Evolutionary conservation across 2,329 filamentous ascomycete genomes (phyloP).

Genomic region (Lachnellula occidentalis): DNA sequence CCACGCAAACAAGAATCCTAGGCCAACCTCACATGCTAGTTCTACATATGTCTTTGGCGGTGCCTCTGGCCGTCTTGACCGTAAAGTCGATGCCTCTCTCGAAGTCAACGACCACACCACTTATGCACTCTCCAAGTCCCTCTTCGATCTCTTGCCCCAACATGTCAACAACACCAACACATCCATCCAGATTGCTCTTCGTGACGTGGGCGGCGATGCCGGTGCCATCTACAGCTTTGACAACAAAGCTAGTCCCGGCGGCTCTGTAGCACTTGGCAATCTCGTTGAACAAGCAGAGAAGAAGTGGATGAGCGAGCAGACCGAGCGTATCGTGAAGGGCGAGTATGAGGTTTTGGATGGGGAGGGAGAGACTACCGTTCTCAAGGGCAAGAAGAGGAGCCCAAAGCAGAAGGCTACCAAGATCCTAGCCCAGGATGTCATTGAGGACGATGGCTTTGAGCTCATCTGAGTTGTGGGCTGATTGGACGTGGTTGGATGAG

Average conservation of each 20-base stretch:
- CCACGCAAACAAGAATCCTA: slow-evolving; percentile 22
- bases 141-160: slow-evolving; percentile 28
- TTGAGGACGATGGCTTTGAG: slow-evolving; percentile 31
- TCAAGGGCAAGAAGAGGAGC: slow-evolving; percentile 24
- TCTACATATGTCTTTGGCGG: neutral
- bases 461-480: slow-evolving; percentile 22
- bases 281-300: slow-evolving; percentile 30
- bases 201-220: slow-evolving; percentile 10
- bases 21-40: slow-evolving; percentile 11
- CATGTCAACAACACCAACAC: slow-evolving; percentile 24
- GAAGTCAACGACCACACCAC: slow-evolving; percentile 20
- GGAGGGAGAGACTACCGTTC: slow-evolving; percentile 26
- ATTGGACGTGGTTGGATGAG: neutral
- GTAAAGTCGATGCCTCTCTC: slow-evolving; percentile 20
- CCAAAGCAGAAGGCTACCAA: slow-evolving; percentile 25
- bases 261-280: slow-evolving; percentile 23
- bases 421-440: slow-evolving; percentile 8
- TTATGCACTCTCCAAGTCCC: slow-evolving; percentile 23
- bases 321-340: slow-evolving; percentile 28
- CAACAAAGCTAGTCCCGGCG: slow-evolving; percentile 22
- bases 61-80: slow-evolving; percentile 13
- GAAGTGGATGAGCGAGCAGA: slow-evolving; percentile 28
- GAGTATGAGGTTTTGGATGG: slow-evolving; percentile 32
- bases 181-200: slow-evolving; percentile 18
- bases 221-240: slow-evolving; percentile 30